A percentile compares a stretch with the other conserved stretches of the same genome.
phyloP scores from a whole-genome alignment of 768 basidiomycete species.

The Mycena rosella region DNA sequence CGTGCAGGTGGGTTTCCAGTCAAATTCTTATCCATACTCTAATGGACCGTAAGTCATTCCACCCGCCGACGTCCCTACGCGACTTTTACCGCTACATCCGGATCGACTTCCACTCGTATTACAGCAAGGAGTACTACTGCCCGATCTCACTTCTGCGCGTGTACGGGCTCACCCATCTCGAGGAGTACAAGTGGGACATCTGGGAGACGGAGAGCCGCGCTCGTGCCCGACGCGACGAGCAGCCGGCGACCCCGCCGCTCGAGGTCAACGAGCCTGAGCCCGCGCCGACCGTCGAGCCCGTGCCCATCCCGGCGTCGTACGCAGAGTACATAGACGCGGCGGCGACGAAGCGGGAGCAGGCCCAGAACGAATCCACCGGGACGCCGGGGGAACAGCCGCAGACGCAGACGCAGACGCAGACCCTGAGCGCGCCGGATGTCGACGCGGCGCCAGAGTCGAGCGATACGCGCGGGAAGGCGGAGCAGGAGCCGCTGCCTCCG shows the following conservation, averaged over 20 bases:
- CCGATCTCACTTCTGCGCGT: conserved; percentile 93
- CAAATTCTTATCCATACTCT: not conserved
- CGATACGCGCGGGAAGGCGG: not conserved
- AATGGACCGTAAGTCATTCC: conserved; percentile 74
- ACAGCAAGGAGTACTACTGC: conserved; percentile 96
- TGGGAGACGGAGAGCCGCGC: conserved; percentile 81
- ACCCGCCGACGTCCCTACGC: conserved; percentile 75
- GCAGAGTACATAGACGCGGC: conserved; percentile 24
- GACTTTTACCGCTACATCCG: conserved; percentile 96
- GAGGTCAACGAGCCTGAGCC: conserved; percentile 37
- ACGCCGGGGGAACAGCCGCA: not conserved
- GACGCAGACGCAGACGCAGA: not conserved
- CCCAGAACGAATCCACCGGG: not conserved
- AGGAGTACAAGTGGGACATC: conserved; percentile 93
- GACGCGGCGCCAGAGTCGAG: not conserved
- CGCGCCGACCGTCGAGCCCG: conserved; percentile 28
- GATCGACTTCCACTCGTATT: conserved; percentile 93
- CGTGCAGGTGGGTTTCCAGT: conserved; percentile 76
- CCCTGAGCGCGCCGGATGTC: not conserved
- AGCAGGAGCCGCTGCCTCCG: not conserved
- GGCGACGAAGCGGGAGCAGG: conserved; percentile 10
- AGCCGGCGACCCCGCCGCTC: conserved; percentile 32
- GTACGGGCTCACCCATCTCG: conserved; percentile 96
- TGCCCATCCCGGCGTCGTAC: conserved; percentile 30
- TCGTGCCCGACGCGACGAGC: conserved; percentile 44